These are phyloP conservation scores for Picochlorum sp. DNA, from an alignment of 139 green algal genomes.

Conservation along the genomic window DNA sequence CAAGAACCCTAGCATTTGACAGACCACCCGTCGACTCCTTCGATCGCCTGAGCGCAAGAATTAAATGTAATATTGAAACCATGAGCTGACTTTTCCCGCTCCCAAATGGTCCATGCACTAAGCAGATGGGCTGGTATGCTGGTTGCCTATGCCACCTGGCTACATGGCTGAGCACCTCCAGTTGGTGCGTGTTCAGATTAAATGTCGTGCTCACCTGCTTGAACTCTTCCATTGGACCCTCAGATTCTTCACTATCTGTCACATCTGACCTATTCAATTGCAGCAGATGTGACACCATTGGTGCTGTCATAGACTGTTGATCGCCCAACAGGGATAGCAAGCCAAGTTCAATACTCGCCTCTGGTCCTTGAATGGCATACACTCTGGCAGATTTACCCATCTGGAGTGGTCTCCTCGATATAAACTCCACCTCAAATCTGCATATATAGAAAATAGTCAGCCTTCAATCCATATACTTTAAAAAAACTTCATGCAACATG, in stretches of 20 bases:
- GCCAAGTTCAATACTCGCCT: slow-evolving; percentile 52
- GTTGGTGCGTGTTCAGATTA: slow-evolving; percentile 56
- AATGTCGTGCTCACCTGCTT: slow-evolving; percentile 16
- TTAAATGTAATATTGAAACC: slow-evolving; percentile 56
- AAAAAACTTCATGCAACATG: neutral
- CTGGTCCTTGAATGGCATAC: slow-evolving; percentile 53
- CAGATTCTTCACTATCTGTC: neutral
- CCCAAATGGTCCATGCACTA: slow-evolving; percentile 67
- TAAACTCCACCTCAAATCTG: slow-evolving; percentile 55
- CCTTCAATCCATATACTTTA: no score
- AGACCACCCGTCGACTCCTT: slow-evolving; percentile 3
- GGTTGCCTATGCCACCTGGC: slow-evolving; percentile 25
- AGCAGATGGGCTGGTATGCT: slow-evolving; percentile 39
- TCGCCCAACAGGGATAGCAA: slow-evolving; percentile 31
- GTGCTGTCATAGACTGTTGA: neutral
- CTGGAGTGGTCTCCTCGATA: slow-evolving; percentile 10
- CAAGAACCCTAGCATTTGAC: slow-evolving; percentile 41
- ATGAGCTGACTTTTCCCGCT: slow-evolving; percentile 69
- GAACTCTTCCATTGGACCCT: neutral
- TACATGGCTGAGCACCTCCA: slow-evolving; percentile 29
- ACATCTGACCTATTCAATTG: neutral
- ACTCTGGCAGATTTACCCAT: slow-evolving; percentile 30
- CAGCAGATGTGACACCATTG: neutral
- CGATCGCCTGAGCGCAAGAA: slow-evolving; percentile 22
- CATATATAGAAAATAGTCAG: neutral